Conservation (phyloP, 2,329 filamentous ascomycete species). For the Cytospora leucostoma region DNA sequence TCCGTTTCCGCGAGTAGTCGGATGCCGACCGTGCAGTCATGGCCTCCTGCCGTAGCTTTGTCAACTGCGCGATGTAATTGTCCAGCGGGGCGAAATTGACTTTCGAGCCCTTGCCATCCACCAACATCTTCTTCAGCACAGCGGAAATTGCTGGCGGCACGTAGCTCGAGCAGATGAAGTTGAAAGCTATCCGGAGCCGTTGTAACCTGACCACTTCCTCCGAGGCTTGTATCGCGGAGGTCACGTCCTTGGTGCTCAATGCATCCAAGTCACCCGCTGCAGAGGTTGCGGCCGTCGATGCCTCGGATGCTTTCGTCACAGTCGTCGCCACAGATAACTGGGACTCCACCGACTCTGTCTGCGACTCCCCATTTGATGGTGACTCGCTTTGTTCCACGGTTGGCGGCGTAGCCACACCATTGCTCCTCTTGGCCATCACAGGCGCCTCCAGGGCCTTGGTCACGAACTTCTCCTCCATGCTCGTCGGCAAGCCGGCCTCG, state of each 20-base stretch:
- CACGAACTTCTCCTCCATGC: slow-evolving; percentile 85
- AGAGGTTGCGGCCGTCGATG: slow-evolving; percentile 50
- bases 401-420: slow-evolving; percentile 33
- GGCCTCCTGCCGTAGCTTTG: slow-evolving; percentile 70
- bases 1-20: slow-evolving; percentile 72
- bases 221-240: slow-evolving; percentile 49
- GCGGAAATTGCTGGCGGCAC: slow-evolving; percentile 48
- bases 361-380: slow-evolving; percentile 32
- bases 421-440: slow-evolving; percentile 66
- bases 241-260: slow-evolving; percentile 33
- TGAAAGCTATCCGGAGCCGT: slow-evolving; percentile 63
- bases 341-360: slow-evolving; percentile 38
- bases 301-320: slow-evolving; percentile 41
- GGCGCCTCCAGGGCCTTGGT: slow-evolving; percentile 75
- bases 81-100: slow-evolving; percentile 72
- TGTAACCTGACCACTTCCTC: slow-evolving; percentile 59
- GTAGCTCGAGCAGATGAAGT: slow-evolving; percentile 66
- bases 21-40: slow-evolving; percentile 65
- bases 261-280: slow-evolving; percentile 38
- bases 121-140: slow-evolving; percentile 45
- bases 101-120: slow-evolving; percentile 29
- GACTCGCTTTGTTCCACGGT: slow-evolving; percentile 37
- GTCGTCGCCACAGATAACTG: slow-evolving; percentile 44
- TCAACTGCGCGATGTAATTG: slow-evolving; percentile 66
- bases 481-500: slow-evolving; percentile 67